Evolutionary conservation across 768 basidiomycete genomes (phyloP).

Genomic region (Leccinum barrowsii): DNA sequence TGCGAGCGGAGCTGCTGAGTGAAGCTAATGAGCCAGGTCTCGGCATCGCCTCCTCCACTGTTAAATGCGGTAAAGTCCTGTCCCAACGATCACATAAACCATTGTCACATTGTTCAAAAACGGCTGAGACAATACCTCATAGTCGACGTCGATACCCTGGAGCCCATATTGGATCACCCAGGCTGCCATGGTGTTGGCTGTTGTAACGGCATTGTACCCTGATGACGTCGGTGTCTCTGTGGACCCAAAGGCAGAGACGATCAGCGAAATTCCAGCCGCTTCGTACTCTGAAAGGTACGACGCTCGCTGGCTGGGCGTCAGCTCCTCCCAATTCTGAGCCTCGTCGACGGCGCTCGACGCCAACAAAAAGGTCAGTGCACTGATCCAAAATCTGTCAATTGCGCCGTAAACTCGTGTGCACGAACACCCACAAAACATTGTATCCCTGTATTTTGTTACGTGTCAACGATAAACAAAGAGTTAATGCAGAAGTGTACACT

Average conservation of each 20-base stretch:
- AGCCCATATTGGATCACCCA: conserved; percentile 46
- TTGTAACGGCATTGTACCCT: conserved; percentile 36
- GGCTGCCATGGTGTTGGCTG: conserved; percentile 42
- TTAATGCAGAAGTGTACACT: neutral
- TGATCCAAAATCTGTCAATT: conserved; percentile 8
- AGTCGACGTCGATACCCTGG: conserved; percentile 54
- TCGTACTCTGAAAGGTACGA: conserved; percentile 45
- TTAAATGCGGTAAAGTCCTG: conserved; percentile 35
- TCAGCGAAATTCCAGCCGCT: conserved; percentile 51
- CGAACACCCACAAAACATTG: conserved; percentile 31
- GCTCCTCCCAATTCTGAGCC: conserved; percentile 42
- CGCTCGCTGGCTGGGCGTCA: conserved; percentile 36
- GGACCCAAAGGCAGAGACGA: conserved; percentile 55
- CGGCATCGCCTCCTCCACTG: conserved; percentile 36
- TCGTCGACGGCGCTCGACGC: conserved; percentile 40
- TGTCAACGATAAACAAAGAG: neutral
- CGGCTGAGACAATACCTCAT: conserved; percentile 32
- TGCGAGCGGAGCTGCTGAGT: conserved; percentile 31
- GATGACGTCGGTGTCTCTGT: conserved; percentile 39
- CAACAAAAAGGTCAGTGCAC: conserved; percentile 42
- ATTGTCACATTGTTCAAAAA: neutral
- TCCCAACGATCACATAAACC: neutral
- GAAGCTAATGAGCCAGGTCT: conserved; percentile 33
- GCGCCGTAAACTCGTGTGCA: neutral
- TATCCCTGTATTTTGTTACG: conserved; percentile 23